These are phyloP conservation scores for Neocucurbitaria cava DNA, from an alignment of 2,329 filamentous ascomycete genomes.

Conservation along the genomic window DNA sequence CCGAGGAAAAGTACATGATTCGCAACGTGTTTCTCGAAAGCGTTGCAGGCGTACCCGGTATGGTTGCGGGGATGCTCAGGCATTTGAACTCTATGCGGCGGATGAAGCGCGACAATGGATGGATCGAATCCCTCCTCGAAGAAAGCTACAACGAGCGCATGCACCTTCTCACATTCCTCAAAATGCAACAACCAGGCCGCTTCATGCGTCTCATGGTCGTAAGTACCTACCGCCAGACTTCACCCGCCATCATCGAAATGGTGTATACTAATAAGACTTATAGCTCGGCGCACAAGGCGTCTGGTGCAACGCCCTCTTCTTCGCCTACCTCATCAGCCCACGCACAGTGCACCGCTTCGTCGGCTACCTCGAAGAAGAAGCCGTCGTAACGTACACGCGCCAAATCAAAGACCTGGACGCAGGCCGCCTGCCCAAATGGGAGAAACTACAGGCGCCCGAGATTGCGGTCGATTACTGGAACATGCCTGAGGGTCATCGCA, in stretches of 20 bases:
- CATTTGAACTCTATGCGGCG: constrained; percentile 84
- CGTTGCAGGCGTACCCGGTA: constrained; percentile 93
- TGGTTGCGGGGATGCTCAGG: constrained; percentile 94
- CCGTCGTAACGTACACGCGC: constrained; percentile 92
- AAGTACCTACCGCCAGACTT: neutral
- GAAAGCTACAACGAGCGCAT: constrained; percentile 94
- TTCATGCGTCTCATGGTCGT: constrained; percentile 90
- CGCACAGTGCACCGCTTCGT: constrained; percentile 93
- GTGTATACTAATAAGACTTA: neutral
- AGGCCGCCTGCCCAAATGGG: constrained; percentile 85
- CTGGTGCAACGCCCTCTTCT: constrained; percentile 94
- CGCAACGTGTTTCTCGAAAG: constrained; percentile 94
- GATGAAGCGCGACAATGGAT: constrained; percentile 93
- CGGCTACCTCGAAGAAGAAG: constrained; percentile 96
- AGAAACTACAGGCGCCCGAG: constrained; percentile 78
- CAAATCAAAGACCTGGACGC: constrained; percentile 86
- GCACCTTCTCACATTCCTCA: constrained; percentile 91
- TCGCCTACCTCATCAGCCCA: constrained; percentile 85
- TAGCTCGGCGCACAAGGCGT: constrained; percentile 54
- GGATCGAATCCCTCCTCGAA: constrained; percentile 91
- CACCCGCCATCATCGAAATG: neutral
- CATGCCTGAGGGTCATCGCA: constrained; percentile 83
- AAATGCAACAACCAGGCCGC: constrained; percentile 82
- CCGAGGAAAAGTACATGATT: constrained; percentile 86
- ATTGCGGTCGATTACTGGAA: constrained; percentile 93